These are phyloP conservation scores for Pythium dissimile DNA, from an alignment of 352 stramenopile genomes.

Conservation along the genomic window DNA sequence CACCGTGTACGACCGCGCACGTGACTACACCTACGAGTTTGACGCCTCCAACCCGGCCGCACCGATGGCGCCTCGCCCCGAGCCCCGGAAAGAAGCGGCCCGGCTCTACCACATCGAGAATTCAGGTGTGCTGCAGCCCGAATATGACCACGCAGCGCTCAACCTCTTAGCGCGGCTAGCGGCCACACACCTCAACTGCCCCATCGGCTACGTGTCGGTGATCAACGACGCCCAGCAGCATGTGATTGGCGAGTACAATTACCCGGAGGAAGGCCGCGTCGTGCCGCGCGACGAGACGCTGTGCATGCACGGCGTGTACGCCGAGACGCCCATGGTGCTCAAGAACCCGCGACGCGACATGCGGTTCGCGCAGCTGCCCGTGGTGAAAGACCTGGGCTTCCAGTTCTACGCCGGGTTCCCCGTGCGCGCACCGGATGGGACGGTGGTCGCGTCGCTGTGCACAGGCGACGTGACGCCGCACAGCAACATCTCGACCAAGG, in stretches of 20 bases:
- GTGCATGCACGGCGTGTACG: conserved; percentile 55
- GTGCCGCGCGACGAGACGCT: conserved; percentile 44
- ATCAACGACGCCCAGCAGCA: conserved; percentile 40
- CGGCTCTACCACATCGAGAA: conserved; percentile 42
- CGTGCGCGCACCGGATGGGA: conserved; percentile 33
- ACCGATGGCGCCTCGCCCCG: conserved; percentile 39
- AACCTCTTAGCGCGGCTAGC: conserved; percentile 50
- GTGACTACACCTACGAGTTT: conserved; percentile 47
- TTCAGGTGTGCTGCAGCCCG: conserved; percentile 29
- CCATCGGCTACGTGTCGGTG: conserved; percentile 56
- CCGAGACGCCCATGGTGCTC: conserved; percentile 53
- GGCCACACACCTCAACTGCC: conserved; percentile 39
- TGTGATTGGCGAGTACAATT: conserved; percentile 40
- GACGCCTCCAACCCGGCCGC: conserved; percentile 33
- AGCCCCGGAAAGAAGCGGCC: conserved; percentile 29
- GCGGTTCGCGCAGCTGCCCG: conserved; percentile 46
- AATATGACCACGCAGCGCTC: conserved; percentile 43
- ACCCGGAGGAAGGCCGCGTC: conserved; percentile 24
- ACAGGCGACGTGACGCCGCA: conserved; percentile 34
- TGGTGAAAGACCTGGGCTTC: conserved; percentile 35
- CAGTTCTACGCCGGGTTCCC: conserved; percentile 67
- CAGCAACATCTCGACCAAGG: conserved; percentile 53
- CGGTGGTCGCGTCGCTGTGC: conserved; percentile 43
- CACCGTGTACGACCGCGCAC: conserved; percentile 31
- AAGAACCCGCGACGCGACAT: conserved; percentile 57